Evolutionary conservation across 441 rosid genomes (phyloP), one percentile per base, ranked within the genome.

Genomic region (Gossypium gossypioides): DNA sequence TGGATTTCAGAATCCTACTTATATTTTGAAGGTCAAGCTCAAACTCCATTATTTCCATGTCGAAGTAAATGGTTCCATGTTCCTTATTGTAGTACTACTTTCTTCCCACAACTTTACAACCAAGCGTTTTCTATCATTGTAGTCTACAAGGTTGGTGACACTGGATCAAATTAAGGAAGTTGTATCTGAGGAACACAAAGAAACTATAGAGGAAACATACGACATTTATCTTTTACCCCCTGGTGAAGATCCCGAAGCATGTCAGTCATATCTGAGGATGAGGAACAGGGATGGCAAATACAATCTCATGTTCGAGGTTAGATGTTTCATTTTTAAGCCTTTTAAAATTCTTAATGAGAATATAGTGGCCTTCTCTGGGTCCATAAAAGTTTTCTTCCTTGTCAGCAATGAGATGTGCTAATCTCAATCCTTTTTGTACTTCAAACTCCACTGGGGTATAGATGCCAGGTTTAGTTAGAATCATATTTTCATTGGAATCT

Each of bases 201-300:
- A 92, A 85, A 80, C 77, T 70, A 82, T 79, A 12, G 99, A 95
- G 84, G 98, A 95, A 83, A 95, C 99, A 24, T 92, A 92, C 72
- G 99, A 92, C 84, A 92, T 92, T 75, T 95, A 91, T 88, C 96
- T 95, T 80, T 84, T 95, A 71, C 99, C 99, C 42, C 99, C 99
- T 6, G 98, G 96, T 62, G 97, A 95, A 88, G 98, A 95, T 84
- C 97, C 99, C 69, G 97, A 92, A 85, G 97, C 99, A 51, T 95
- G 99, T 56, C 99, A 91, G 75, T 95, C 99, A 4, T 89, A 95
- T 80, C 83, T 95, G 81, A 86, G 99, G 88, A 89, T 89, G 99
- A 88, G 99, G 83, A 95, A 95, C 79, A 88, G 96, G 66, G 99
- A 95, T 81, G 99, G 99, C 34, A 92, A 95, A 74, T 95, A 95